Evolutionary conservation across 352 stramenopile genomes (phyloP).

Genomic region (Phytophthora tubulina): DNA sequence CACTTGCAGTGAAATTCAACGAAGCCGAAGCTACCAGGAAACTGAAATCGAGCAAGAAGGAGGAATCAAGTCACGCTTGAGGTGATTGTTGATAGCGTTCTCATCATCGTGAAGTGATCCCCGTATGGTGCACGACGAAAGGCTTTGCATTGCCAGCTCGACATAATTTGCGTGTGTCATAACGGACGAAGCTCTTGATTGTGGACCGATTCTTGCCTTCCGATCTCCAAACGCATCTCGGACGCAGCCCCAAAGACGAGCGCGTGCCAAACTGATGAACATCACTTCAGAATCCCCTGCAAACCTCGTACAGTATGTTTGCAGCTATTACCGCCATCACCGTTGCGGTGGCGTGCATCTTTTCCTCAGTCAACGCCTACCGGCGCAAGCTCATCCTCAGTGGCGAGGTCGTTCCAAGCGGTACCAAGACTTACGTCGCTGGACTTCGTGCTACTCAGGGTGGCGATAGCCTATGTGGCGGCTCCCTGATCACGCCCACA

Average conservation of each 20-base stretch:
- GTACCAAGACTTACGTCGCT: slow-evolving; percentile 47
- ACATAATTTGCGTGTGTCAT: background rate
- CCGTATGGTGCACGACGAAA: background rate
- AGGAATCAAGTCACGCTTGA: background rate
- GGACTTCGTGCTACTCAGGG: slow-evolving; percentile 20
- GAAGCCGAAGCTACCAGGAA: too few relatives aligned
- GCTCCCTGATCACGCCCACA: slow-evolving; percentile 24
- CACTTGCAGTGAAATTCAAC: too few relatives aligned
- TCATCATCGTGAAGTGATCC: background rate
- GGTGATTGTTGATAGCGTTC: background rate
- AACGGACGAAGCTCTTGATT: slow-evolving; percentile 4
- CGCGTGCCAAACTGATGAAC: slow-evolving; percentile 3
- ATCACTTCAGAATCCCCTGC: slow-evolving; percentile 12
- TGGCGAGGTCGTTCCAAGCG: slow-evolving; percentile 41
- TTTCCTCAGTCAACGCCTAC: background rate
- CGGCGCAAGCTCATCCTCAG: slow-evolving; percentile 40
- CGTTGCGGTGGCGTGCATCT: background rate
- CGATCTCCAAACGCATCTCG: background rate
- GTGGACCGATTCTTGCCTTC: background rate
- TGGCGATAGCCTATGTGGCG: slow-evolving; percentile 16
- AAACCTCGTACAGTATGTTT: background rate
- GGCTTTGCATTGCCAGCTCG: background rate
- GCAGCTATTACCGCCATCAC: slow-evolving; percentile 1
- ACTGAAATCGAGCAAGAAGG: too few relatives aligned
- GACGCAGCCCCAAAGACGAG: background rate